phyloP scores from a whole-genome alignment of 1,284 basidiomycete genomes.

The Melampsora abietis-canadensis region DNA sequence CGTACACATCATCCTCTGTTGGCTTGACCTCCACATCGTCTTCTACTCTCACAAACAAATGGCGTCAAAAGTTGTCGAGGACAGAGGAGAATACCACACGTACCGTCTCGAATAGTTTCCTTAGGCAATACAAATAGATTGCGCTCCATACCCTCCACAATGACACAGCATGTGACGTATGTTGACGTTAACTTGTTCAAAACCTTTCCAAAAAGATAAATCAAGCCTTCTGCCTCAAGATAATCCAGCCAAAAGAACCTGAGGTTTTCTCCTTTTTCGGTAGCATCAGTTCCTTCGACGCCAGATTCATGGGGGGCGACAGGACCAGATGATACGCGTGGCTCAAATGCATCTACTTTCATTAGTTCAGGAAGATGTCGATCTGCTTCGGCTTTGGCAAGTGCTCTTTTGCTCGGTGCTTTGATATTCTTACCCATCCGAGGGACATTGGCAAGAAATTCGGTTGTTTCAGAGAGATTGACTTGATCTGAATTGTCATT shows the following conservation, averaged over 20 bases:
- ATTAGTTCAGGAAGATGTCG: conserved; percentile 24
- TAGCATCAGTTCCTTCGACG: conserved; percentile 51
- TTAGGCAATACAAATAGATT: conserved; percentile 92
- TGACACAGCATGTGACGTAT: conserved; percentile 85
- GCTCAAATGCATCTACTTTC: conserved; percentile 36
- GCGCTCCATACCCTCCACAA: conserved; percentile 78
- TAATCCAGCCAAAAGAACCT: conserved; percentile 92
- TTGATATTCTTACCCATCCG: conserved; percentile 46
- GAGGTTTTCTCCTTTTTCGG: conserved; percentile 71
- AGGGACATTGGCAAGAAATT: conserved; percentile 41
- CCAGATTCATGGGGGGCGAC: conserved; percentile 37
- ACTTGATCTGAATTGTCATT: conserved; percentile 45
- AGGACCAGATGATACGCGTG: conserved; percentile 34
- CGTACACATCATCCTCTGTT: conserved; percentile 65
- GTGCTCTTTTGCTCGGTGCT: conserved; percentile 51
- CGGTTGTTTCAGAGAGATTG: conserved; percentile 41
- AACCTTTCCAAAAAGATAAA: conserved; percentile 81
- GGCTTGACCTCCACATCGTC: conserved; percentile 48
- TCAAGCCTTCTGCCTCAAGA: conserved; percentile 72
- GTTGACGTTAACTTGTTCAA: conserved; percentile 66
- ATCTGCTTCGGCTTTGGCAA: conserved; percentile 57
- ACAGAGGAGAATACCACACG: conserved; percentile 47
- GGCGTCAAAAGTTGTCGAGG: neutral
- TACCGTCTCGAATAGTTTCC: conserved; percentile 62
- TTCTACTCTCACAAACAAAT: conserved; percentile 10